A percentile compares a stretch with the other conserved stretches of the same genome.
Evolutionary conservation across 164 flowering plant genomes (phyloP).

Genomic region (Pachysandra terminalis): DNA sequence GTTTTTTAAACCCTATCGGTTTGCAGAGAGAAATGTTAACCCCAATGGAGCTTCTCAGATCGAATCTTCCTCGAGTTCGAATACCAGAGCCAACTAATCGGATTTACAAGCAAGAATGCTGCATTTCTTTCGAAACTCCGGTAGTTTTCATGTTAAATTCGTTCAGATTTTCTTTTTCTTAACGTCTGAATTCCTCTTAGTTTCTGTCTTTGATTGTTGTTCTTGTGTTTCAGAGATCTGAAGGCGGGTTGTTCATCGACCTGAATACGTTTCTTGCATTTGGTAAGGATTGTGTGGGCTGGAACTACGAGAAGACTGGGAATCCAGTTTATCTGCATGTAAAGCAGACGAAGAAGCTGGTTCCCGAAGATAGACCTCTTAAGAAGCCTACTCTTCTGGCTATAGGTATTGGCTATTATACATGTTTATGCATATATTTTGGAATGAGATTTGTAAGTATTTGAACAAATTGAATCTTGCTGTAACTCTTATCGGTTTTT

Average conservation of each 20-base stretch:
- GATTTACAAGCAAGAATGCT: constrained; percentile 95
- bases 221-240: constrained; percentile 60
- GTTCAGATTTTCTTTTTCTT: neutral
- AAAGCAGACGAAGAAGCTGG: constrained; percentile 61
- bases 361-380: constrained; percentile 81
- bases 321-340: constrained; percentile 87
- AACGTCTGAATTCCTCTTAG: neutral
- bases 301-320: constrained; percentile 89
- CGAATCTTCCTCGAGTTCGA: constrained; percentile 75
- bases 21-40: constrained; percentile 12
- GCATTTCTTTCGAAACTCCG: constrained; percentile 87
- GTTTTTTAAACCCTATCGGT: constrained; percentile 7
- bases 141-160: constrained; percentile 26
- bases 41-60: constrained; percentile 82
- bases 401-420: constrained; percentile 52
- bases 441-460: neutral
- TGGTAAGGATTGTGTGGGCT: constrained; percentile 68
- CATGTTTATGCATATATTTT: neutral
- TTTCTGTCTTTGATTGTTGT: constrained; percentile 6
- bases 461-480: neutral
- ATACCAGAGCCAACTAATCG: constrained; percentile 97
- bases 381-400: constrained; percentile 92
- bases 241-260: constrained; percentile 86
- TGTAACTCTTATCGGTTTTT: neutral
- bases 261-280: constrained; percentile 90